These are phyloP conservation scores for Fusarium clavum DNA, from an alignment of 2,329 filamentous ascomycete genomes.

Conservation along the genomic window DNA sequence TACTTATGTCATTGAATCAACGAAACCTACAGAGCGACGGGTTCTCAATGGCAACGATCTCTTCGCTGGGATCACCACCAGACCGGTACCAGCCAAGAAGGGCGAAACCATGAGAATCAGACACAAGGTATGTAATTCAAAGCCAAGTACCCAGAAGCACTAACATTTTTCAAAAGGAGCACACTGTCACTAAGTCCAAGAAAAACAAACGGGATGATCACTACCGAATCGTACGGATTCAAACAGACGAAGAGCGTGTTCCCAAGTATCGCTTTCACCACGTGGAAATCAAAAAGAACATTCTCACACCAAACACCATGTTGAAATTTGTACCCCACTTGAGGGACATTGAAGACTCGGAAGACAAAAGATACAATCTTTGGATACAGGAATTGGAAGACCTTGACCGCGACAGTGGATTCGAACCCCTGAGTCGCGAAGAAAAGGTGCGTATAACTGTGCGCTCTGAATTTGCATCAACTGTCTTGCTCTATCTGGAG, in stretches of 20 bases:
- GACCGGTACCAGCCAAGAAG: slow-evolving; percentile 52
- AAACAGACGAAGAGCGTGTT: slow-evolving; percentile 63
- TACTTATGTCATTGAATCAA: slow-evolving; percentile 59
- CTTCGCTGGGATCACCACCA: slow-evolving; percentile 59
- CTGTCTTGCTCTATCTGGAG: slow-evolving; percentile 65
- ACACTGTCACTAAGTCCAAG: slow-evolving; percentile 53
- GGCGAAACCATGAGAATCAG: slow-evolving; percentile 61
- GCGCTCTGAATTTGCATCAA: slow-evolving; percentile 63
- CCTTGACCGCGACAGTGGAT: slow-evolving; percentile 68
- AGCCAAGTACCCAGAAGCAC: not conserved
- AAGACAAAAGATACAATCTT: slow-evolving; percentile 65
- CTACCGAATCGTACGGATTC: slow-evolving; percentile 59
- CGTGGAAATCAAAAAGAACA: slow-evolving; percentile 69
- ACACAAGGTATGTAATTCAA: slow-evolving; percentile 58
- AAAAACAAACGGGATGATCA: slow-evolving; percentile 58
- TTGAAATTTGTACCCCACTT: slow-evolving; percentile 70
- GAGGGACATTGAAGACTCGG: slow-evolving; percentile 66
- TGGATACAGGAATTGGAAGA: slow-evolving; percentile 69
- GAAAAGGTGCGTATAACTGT: slow-evolving; percentile 63
- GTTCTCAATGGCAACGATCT: slow-evolving; percentile 59
- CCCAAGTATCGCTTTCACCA: slow-evolving; percentile 71
- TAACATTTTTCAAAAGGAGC: slow-evolving; percentile 54
- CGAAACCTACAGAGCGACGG: slow-evolving; percentile 55
- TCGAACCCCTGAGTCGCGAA: slow-evolving; percentile 64
- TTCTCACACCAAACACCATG: slow-evolving; percentile 70